Percentiles rank a stretch among this genome's conserved stretches.
Conservation (phyloP, 768 basidiomycete genomes). For the Xanthoconium purpureum region DNA sequence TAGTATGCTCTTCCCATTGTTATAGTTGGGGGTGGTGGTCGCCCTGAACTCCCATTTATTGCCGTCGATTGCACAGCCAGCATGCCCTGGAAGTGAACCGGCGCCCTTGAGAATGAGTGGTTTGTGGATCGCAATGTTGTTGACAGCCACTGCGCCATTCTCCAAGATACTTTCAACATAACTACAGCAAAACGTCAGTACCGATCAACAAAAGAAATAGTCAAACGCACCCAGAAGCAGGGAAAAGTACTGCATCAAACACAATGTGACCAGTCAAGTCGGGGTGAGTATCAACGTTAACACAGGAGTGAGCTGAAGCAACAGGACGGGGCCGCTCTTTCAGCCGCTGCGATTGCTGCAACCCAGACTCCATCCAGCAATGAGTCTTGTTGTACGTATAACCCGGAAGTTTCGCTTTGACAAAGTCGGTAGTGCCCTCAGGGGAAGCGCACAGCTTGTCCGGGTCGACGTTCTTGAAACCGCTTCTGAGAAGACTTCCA, state of each 20-base stretch:
- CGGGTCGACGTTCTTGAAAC: constrained; percentile 31
- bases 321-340: constrained; percentile 33
- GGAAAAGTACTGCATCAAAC: constrained; percentile 44
- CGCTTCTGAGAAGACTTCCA: constrained; percentile 28
- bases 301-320: constrained; percentile 33
- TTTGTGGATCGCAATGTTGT: constrained; percentile 28
- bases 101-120: constrained; percentile 25
- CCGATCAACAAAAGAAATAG: not conserved
- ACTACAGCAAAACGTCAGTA: constrained; percentile 2
- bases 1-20: constrained; percentile 23
- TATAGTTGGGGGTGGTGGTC: constrained; percentile 21
- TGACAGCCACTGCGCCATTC: constrained; percentile 32
- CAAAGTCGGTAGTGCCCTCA: constrained; percentile 18
- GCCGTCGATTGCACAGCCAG: constrained; percentile 26
- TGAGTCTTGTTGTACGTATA: constrained; percentile 31
- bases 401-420: constrained; percentile 26
- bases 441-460: constrained; percentile 26
- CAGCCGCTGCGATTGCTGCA: constrained; percentile 25
- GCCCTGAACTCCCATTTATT: constrained; percentile 31
- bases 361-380: constrained; percentile 27
- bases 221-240: constrained; percentile 42
- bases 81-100: constrained; percentile 18
- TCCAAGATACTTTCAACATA: constrained; percentile 33
- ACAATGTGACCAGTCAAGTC: constrained; percentile 44
- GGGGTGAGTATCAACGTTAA: constrained; percentile 35